Base-by-base conservation (phyloP, 2,329 filamentous ascomycete species). In the Alternaria panax region DNA sequence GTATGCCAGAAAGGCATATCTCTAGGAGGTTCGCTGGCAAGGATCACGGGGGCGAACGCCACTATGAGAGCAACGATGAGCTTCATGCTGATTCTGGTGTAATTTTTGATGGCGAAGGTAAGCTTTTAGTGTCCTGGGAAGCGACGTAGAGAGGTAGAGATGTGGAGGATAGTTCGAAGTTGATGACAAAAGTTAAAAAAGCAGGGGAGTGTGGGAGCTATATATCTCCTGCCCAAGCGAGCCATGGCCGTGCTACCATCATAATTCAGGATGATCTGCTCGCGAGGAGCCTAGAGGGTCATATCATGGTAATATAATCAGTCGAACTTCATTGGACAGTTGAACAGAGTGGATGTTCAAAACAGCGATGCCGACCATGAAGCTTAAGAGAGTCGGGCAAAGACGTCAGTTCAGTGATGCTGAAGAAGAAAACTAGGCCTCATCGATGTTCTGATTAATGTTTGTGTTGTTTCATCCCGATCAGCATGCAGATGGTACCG, bases 401-500 rank as follows among this genome's bases (percentile, higher is more conserved):
- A n/a, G n/a, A n/a, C n/a, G n/a, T n/a, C n/a, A n/a, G n/a, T n/a
- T n/a, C n/a, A n/a, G n/a, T n/a, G n/a, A n/a, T n/a, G n/a, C n/a
- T n/a, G n/a, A n/a, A n/a, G n/a, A n/a, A n/a, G n/a, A n/a, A n/a
- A n/a, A n/a, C n/a, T n/a, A n/a, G n/a, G n/a, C n/a, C n/a, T n/a
- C n/a, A n/a, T n/a, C n/a, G n/a, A n/a, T n/a, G n/a, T n/a, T n/a
- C n/a, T n/a, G n/a, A n/a, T n/a, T n/a, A n/a, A n/a, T n/a, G n/a
- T n/a, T n/a, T n/a, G n/a, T n/a, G n/a, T n/a, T n/a, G n/a, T n/a
- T n/a, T n/a, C n/a, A n/a, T n/a, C 16, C 32, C 16, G 16, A 36
- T 7, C n/a, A 18, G 16, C 2, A 36, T n/a, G 0, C 2, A n/a
- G 16, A 3, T 1, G 32, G 6, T n/a, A 5, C 6, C 12, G 11